phyloP scores from a whole-genome alignment of 805 yeast species.

The Peterozyma xylosa region DNA sequence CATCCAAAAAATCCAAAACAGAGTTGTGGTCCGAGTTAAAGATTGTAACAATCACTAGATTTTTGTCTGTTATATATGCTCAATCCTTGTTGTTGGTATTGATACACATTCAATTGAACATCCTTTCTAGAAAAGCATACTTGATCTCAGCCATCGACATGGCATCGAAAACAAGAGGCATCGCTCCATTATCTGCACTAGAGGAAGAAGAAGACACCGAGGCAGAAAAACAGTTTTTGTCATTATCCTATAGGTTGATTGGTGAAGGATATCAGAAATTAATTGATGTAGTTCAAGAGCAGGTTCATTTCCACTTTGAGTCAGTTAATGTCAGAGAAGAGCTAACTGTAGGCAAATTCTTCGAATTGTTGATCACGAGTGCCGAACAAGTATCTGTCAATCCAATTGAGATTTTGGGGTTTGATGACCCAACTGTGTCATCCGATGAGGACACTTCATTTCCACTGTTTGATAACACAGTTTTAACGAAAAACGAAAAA shows the following conservation, averaged over 20 bases:
- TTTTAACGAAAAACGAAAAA: conserved; percentile 16
- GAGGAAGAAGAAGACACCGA: conserved; percentile 18
- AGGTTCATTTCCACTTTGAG: conserved; percentile 55
- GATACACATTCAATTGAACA: conserved; percentile 80
- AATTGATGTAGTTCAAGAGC: conserved; percentile 40
- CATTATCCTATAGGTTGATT: conserved; percentile 90
- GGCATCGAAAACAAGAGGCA: conserved; percentile 42
- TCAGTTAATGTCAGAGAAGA: conserved; percentile 68
- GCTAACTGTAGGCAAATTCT: conserved; percentile 55
- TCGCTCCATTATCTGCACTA: conserved; percentile 13
- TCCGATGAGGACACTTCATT: conserved; percentile 2
- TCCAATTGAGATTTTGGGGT: conserved; percentile 7
- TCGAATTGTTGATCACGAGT: conserved; percentile 30
- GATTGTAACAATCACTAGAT: conserved; percentile 63
- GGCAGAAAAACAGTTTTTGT: conserved; percentile 74
- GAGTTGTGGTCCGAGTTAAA: conserved; percentile 84
- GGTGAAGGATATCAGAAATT: conserved; percentile 76
- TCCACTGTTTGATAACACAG: conserved; percentile 10
- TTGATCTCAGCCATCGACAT: conserved; percentile 67
- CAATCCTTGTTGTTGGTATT: conserved; percentile 65
- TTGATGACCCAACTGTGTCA: conserved; percentile 11
- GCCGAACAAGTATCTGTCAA: conserved; percentile 19
- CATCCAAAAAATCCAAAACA: conserved; percentile 36
- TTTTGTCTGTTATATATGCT: conserved; percentile 63
- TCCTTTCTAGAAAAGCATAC: conserved; percentile 81